Conservation (phyloP, 1,284 basidiomycete genomes). For the Pseudozyma sp. region DNA sequence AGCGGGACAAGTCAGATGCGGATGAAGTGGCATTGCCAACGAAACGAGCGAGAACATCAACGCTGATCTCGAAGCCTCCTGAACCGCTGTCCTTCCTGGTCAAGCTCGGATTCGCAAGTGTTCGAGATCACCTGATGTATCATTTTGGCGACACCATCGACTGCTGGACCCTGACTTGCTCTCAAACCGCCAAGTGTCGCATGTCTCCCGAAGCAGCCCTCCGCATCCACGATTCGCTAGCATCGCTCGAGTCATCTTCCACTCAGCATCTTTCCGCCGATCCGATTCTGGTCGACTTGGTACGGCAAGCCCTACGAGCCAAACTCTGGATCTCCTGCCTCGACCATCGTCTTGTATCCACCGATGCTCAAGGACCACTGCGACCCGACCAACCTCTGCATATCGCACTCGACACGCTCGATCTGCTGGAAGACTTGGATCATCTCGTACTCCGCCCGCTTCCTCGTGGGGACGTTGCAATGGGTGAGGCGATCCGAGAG, state of each 20-base stretch:
- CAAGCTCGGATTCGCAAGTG: constrained; percentile 18
- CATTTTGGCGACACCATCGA: constrained; percentile 6
- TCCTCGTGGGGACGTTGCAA: background rate
- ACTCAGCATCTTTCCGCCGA: constrained; percentile 1
- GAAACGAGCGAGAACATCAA: constrained; percentile 6
- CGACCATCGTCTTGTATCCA: constrained; percentile 22
- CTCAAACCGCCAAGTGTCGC: background rate
- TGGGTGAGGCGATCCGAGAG: constrained; percentile 8
- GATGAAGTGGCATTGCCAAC: background rate
- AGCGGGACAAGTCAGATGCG: constrained; percentile 14
- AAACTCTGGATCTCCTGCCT: constrained; percentile 37
- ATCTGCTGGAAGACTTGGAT: constrained; percentile 46
- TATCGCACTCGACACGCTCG: constrained; percentile 42
- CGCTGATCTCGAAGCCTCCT: background rate
- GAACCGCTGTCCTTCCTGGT: constrained; percentile 16
- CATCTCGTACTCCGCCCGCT: constrained; percentile 16
- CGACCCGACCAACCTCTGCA: constrained; percentile 42
- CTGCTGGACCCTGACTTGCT: constrained; percentile 14
- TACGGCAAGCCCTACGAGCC: constrained; percentile 29
- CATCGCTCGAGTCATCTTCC: constrained; percentile 8
- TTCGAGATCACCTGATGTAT: constrained; percentile 15
- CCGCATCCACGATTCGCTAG: constrained; percentile 32
- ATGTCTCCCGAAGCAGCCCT: constrained; percentile 12
- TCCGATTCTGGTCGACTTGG: constrained; percentile 37
- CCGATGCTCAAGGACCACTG: constrained; percentile 15